Evolutionary conservation across 2,329 filamentous ascomycete species (phyloP).

Genomic region (Pseudogymnoascus sp.): DNA sequence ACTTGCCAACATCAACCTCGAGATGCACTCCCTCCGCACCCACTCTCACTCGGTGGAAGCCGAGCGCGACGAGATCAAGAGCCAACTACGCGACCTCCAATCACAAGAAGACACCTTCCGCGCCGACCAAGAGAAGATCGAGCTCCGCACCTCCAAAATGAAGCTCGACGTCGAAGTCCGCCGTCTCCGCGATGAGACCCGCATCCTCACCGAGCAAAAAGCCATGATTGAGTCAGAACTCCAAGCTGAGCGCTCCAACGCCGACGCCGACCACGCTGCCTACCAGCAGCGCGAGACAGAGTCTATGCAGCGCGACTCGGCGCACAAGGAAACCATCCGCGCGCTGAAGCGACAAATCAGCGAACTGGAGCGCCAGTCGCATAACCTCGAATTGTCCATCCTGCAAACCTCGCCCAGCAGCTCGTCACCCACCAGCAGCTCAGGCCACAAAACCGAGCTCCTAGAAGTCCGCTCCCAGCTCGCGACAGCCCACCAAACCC

Average conservation of each 20-base stretch:
- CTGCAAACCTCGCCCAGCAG: slow-evolving; percentile 38
- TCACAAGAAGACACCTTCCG: slow-evolving; percentile 48
- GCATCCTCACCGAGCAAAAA: slow-evolving; percentile 46
- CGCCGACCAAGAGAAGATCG: slow-evolving; percentile 60
- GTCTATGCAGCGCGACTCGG: slow-evolving; percentile 55
- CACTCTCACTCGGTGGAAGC: slow-evolving; percentile 50
- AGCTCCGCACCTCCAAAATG: slow-evolving; percentile 58
- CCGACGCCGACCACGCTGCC: slow-evolving; percentile 34
- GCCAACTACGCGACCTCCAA: slow-evolving; percentile 47
- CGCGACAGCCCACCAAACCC: slow-evolving; percentile 48
- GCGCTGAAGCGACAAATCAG: slow-evolving; percentile 56
- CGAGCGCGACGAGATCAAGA: slow-evolving; percentile 59
- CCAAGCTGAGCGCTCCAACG: slow-evolving; percentile 57
- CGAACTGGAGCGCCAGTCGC: slow-evolving; percentile 59
- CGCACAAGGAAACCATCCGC: slow-evolving; percentile 55
- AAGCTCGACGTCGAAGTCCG: slow-evolving; percentile 61
- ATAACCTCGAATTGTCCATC: slow-evolving; percentile 52
- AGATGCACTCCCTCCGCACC: slow-evolving; percentile 51
- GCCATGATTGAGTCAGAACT: slow-evolving; percentile 54
- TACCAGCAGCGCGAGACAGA: slow-evolving; percentile 50
- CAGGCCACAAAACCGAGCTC: slow-evolving; percentile 48
- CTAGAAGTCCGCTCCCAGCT: slow-evolving; percentile 53
- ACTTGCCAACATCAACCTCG: slow-evolving; percentile 48
- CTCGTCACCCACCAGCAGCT: slow-evolving; percentile 39
- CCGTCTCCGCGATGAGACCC: slow-evolving; percentile 57